A percentile compares a stretch with the other conserved stretches of the same genome.
These are phyloP conservation scores for Francoa sonchifolia DNA, from an alignment of 441 rosid species.

Conservation along the genomic window DNA sequence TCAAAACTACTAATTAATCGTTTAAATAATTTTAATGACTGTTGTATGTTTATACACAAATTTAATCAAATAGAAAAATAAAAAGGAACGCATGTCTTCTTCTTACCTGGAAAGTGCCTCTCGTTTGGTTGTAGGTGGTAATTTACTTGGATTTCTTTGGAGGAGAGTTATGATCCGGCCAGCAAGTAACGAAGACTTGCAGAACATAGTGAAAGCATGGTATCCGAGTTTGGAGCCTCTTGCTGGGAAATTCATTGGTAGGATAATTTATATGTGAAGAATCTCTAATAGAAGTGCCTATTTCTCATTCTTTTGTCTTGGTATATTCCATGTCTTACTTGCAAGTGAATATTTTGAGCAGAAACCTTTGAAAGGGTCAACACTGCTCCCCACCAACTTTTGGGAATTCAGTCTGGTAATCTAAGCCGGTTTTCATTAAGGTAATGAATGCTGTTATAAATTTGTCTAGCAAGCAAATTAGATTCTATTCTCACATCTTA, in stretches of 20 bases:
- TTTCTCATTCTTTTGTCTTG: too few species aligned
- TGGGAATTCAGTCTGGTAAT: conserved; percentile 28
- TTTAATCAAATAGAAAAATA: neutral
- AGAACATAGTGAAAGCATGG: conserved; percentile 44
- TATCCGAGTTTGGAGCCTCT: conserved; percentile 63
- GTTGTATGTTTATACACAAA: neutral
- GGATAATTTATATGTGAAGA: conserved; percentile 13
- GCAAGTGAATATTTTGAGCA: conserved; percentile 24
- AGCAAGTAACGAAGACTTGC: conserved; percentile 57
- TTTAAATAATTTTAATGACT: too few species aligned
- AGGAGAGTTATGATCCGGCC: conserved; percentile 74
- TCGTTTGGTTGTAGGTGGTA: conserved; percentile 45
- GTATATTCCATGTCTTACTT: conserved; percentile 6
- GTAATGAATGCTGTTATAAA: conserved; percentile 25
- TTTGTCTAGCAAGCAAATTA: conserved; percentile 5
- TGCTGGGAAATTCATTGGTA: conserved; percentile 66
- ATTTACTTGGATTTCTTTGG: conserved; percentile 62
- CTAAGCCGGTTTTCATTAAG: conserved; percentile 61
- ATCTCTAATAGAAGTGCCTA: too few species aligned
- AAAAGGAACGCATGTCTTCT: neutral
- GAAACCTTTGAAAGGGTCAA: conserved; percentile 63
- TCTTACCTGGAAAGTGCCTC: neutral
- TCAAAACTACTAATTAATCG: too few species aligned
- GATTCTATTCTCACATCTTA: conserved; percentile 11
- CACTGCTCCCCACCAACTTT: conserved; percentile 26